Percentiles rank a stretch among this genome's conserved stretches.
Evolutionary conservation across 2,329 filamentous ascomycete species (phyloP).

Genomic region (Colletotrichum spinosum): DNA sequence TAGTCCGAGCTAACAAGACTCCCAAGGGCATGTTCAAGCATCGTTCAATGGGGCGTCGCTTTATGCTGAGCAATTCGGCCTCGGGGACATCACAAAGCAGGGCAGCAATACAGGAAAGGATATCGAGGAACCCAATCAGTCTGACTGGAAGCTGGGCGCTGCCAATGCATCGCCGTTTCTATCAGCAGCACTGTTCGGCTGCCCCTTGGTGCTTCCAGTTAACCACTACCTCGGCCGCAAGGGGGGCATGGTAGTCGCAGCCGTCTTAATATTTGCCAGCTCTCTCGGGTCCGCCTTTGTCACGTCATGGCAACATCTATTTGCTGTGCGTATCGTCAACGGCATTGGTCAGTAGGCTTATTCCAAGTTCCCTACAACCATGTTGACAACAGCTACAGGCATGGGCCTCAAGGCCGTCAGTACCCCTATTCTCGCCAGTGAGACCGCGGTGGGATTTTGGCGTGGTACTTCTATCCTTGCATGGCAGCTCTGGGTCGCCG

Average conservation of each 20-base stretch:
- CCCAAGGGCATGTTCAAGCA: constrained; percentile 53
- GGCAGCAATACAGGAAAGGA: neutral
- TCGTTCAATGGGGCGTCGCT: constrained; percentile 56
- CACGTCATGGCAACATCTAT: constrained; percentile 46
- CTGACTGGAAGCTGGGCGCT: constrained; percentile 53
- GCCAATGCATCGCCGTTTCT: constrained; percentile 55
- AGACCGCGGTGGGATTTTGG: constrained; percentile 60
- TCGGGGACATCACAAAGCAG: constrained; percentile 6
- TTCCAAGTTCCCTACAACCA: neutral
- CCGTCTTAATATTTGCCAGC: constrained; percentile 52
- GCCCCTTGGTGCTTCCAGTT: constrained; percentile 53
- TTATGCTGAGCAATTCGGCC: constrained; percentile 36
- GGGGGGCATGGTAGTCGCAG: constrained; percentile 53
- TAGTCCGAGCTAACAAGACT: neutral
- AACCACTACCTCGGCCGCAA: constrained; percentile 55
- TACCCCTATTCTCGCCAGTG: constrained; percentile 58
- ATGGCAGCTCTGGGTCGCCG: constrained; percentile 59
- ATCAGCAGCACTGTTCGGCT: constrained; percentile 52
- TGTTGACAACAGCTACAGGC: constrained; percentile 40
- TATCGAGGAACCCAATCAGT: constrained; percentile 25
- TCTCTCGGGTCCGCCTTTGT: constrained; percentile 52
- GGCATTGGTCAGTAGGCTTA: constrained; percentile 49
- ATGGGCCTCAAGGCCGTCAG: constrained; percentile 64
- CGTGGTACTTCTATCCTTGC: constrained; percentile 59
- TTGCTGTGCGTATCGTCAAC: constrained; percentile 51